Evolutionary conservation across 495 filamentous ascomycete species (phyloP), one percentile per base, ranked within the genome.

Genomic region (Podospora appendiculata): DNA sequence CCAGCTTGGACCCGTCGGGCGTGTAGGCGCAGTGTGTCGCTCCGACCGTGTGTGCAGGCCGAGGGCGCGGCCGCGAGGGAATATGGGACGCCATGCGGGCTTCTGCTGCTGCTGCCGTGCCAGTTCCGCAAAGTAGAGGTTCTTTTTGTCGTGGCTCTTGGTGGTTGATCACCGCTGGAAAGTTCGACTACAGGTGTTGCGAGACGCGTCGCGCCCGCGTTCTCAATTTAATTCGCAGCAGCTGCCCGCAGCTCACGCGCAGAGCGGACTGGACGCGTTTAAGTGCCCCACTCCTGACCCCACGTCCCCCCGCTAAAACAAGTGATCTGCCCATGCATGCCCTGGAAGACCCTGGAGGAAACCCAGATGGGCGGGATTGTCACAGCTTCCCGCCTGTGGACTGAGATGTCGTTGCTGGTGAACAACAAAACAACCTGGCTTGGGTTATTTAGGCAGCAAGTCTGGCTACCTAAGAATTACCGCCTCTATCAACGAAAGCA

Each of bases 1-100:
- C 74, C 56, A 81, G 62, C 58, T 72, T 76, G n/a, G 71, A 68
- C 17, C 78, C 78, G 53, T 81, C 73, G 42, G 76, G 76, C 3
- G 77, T 81, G 58, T 81, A 81, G 35, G 76, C 72, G 58, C 75
- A 75, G 47, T 66, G 73, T 10, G 78, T 81, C 38, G 73, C 61
- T 10, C 78, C 78, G 47, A 68, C 65, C 19, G 76, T 79, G 61
- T 81, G 77, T 8, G 75, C 78, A 8, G 76, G 76, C 48, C 78
- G 62, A 25, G 71, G 67, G 52, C 76, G 70, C 2, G 74, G 68
- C 14, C 74, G 70, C 18, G 66, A 66, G 41, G 72, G 70, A 45
- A 75, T 72, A 50, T 71, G 68, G 1, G 74, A 73, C 35, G 75
- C 64, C 78, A 80, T 80, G 50, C 38, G 12, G 45, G 39, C 25